A percentile compares a stretch with the other conserved stretches of the same genome.
These are phyloP conservation scores for Xylaria longipes DNA, from an alignment of 495 filamentous ascomycete species.

Conservation along the genomic window DNA sequence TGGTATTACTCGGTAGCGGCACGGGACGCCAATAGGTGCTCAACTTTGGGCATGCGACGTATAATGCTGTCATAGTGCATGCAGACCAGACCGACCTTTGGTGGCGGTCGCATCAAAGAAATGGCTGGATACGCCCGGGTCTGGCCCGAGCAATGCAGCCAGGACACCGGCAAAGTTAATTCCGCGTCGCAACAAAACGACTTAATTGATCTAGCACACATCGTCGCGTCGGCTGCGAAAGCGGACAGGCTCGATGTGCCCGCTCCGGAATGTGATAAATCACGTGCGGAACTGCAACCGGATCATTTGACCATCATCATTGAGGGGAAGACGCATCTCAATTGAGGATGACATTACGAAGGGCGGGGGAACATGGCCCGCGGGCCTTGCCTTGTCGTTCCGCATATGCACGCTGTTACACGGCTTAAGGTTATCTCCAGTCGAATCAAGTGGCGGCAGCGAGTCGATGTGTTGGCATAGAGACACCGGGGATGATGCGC, in stretches of 20 bases:
- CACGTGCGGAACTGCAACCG: neutral
- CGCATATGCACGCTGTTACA: slow-evolving; percentile 15
- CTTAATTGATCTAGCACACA: neutral
- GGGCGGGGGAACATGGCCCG: slow-evolving; percentile 5
- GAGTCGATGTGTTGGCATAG: slow-evolving; percentile 21
- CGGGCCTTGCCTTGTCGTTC: slow-evolving; percentile 6
- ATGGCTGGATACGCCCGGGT: no score
- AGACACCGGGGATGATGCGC: slow-evolving; percentile 1
- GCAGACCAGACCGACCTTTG: neutral
- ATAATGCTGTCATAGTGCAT: slow-evolving; percentile 20
- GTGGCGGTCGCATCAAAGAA: slow-evolving; percentile 3
- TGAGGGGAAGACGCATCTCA: slow-evolving; percentile 19
- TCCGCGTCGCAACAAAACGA: neutral
- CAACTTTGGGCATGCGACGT: neutral
- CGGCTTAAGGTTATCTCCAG: slow-evolving; percentile 6
- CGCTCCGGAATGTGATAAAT: neutral
- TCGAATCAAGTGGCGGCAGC: slow-evolving; percentile 16
- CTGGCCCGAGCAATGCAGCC: neutral
- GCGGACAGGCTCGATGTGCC: neutral
- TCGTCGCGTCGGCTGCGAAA: neutral
- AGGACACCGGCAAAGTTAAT: neutral
- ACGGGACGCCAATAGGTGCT: neutral
- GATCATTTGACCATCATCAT: slow-evolving; percentile 4
- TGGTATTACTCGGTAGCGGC: neutral
- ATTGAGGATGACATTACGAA: neutral